Evolutionary conservation across 2,329 filamentous ascomycete genomes (phyloP).

Genomic region (Aureobasidium namibiae): DNA sequence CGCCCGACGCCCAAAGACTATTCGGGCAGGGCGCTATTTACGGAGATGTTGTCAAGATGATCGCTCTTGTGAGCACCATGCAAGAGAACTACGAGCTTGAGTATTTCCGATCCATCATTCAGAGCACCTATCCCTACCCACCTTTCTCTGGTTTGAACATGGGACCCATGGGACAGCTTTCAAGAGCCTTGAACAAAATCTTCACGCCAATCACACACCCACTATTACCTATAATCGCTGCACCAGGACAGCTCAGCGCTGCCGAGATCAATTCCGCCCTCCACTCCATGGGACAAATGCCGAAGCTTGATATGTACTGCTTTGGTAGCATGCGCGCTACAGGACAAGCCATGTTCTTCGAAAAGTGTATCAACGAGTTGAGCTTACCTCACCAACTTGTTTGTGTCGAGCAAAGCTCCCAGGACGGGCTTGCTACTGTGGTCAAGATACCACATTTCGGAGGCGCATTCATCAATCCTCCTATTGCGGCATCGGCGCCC

Average conservation of each 20-base stretch:
- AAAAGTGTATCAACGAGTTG: conserved; percentile 55
- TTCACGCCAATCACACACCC: conserved; percentile 86
- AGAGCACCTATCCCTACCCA: conserved; percentile 59
- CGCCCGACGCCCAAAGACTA: conserved; percentile 59
- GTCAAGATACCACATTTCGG: conserved; percentile 69
- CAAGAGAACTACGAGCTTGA: conserved; percentile 87
- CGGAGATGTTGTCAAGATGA: conserved; percentile 86
- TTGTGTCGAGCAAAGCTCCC: conserved; percentile 62
- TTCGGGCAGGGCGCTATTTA: conserved; percentile 66
- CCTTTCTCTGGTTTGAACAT: conserved; percentile 80
- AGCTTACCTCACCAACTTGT: conserved; percentile 78
- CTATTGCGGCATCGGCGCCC: conserved; percentile 45
- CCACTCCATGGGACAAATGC: conserved; percentile 70
- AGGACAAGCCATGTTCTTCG: conserved; percentile 75
- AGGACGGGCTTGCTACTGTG: conserved; percentile 61
- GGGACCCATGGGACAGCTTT: conserved; percentile 78
- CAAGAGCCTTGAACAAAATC: conserved; percentile 72
- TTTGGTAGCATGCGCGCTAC: conserved; percentile 66
- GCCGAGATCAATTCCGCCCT: conserved; percentile 77
- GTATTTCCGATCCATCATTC: conserved; percentile 74
- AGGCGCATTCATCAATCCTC: conserved; percentile 71
- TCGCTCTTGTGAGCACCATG: conserved; percentile 69
- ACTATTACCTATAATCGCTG: conserved; percentile 72
- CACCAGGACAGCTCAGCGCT: conserved; percentile 76
- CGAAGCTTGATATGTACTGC: conserved; percentile 71